A percentile compares a stretch with the other conserved stretches of the same genome.
Evolutionary conservation across 1,139 yeast genomes (phyloP).

Genomic region (Yamadazyma sp.): DNA sequence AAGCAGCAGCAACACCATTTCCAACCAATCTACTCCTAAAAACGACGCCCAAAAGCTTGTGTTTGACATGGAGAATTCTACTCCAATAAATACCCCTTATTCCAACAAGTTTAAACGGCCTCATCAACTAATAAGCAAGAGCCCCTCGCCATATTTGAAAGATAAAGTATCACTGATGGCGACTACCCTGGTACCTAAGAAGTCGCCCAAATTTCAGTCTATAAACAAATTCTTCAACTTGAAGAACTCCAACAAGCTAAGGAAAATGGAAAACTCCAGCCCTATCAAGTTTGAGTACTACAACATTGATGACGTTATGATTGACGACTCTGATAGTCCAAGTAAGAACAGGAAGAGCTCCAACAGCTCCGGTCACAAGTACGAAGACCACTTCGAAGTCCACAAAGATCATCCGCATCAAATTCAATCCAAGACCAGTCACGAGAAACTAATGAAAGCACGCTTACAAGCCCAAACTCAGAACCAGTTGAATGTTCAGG

Average conservation of each 20-base stretch:
- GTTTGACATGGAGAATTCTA: constrained; percentile 8
- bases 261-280: constrained; percentile 18
- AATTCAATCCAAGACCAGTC: not conserved
- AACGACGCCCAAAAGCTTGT: constrained; percentile 4
- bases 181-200: not conserved
- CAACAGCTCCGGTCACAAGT: constrained; percentile 15
- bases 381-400: constrained; percentile 5
- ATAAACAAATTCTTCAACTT: constrained; percentile 14
- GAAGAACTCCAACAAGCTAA: constrained; percentile 20
- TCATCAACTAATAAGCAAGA: constrained; percentile 46
- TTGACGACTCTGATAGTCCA: constrained; percentile 24
- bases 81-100: constrained; percentile 12
- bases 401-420: not conserved
- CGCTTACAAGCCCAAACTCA: not conserved
- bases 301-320: constrained; percentile 32
- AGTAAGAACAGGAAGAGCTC: constrained; percentile 35
- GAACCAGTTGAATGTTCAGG: constrained; percentile 16
- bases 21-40: constrained; percentile 11
- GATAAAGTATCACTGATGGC: constrained; percentile 6
- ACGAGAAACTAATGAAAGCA: not conserved
- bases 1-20: not conserved
- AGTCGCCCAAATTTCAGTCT: constrained; percentile 5
- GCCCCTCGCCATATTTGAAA: constrained; percentile 38
- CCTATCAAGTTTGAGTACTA: constrained; percentile 28
- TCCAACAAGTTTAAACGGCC: constrained; percentile 48